Evolutionary conservation across 148 eudicot species (phyloP).

Genomic region (Heliamphora exappendiculata): DNA sequence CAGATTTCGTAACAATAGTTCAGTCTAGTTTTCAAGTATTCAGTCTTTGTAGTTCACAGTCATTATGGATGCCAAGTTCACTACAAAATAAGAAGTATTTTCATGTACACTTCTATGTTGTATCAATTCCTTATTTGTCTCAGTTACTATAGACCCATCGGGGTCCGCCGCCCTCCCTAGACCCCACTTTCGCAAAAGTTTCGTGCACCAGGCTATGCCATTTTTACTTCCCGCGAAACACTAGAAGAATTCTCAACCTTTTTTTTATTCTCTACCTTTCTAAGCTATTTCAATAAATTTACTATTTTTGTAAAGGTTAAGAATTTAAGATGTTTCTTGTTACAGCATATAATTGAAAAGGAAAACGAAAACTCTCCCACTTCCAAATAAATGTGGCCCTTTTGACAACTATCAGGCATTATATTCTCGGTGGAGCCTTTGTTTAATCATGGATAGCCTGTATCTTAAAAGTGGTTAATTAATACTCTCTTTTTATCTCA

Average conservation of each 20-base stretch:
- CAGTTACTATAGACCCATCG: too few species aligned
- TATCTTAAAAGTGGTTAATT: constrained; percentile 17
- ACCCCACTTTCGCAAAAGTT: too few species aligned
- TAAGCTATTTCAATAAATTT: too few species aligned
- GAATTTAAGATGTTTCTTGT: not conserved
- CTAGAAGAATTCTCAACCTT: too few species aligned
- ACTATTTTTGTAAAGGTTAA: not conserved
- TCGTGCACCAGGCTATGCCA: too few species aligned
- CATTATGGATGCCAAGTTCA: too few species aligned
- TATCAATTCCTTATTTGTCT: not conserved
- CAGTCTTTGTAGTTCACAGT: not conserved
- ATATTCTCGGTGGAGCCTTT: constrained; percentile 7
- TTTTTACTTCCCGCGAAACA: too few species aligned
- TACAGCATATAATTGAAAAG: not conserved
- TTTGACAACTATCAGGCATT: constrained; percentile 16
- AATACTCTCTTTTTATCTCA: constrained; percentile 7
- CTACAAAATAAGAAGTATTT: not conserved
- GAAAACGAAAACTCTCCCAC: not conserved
- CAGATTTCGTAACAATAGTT: not conserved
- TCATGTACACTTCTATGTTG: too few species aligned
- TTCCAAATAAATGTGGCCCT: constrained; percentile 7
- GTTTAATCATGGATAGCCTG: constrained; percentile 24
- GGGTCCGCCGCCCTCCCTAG: too few species aligned
- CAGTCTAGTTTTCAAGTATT: not conserved
- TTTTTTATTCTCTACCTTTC: too few species aligned